phyloP scores from a whole-genome alignment of 2,329 filamentous ascomycete species.

The Drechslerella dactyloides region DNA sequence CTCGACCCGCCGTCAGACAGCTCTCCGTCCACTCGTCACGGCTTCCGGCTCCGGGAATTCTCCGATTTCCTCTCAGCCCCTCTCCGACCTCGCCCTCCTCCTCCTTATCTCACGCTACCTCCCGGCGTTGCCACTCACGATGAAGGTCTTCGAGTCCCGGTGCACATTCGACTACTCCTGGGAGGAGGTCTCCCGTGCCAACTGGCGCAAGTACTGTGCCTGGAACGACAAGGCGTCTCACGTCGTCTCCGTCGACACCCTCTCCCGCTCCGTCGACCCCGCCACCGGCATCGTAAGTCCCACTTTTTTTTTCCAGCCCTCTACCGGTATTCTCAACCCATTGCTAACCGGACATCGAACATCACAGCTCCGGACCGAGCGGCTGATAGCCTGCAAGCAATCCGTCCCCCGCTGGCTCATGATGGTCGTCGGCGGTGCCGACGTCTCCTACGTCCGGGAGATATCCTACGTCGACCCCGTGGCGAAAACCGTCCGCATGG shows the following conservation, averaged over 20 bases:
- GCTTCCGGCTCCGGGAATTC: not conserved
- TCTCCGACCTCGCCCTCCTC: slow-evolving; percentile 17
- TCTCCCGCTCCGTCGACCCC: slow-evolving; percentile 73
- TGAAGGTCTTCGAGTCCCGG: slow-evolving; percentile 94
- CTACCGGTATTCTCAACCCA: not conserved
- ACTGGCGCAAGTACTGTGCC: slow-evolving; percentile 98
- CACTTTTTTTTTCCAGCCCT: slow-evolving; percentile 6
- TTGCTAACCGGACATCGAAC: slow-evolving; percentile 28
- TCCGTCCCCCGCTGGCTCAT: slow-evolving; percentile 80
- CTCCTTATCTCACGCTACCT: slow-evolving; percentile 56
- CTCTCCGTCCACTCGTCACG: slow-evolving; percentile 19
- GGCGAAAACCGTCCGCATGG: slow-evolving; percentile 90
- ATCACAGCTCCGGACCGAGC: slow-evolving; percentile 71
- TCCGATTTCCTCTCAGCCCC: not conserved
- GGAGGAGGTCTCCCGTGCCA: slow-evolving; percentile 95
- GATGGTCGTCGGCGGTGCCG: slow-evolving; percentile 76
- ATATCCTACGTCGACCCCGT: slow-evolving; percentile 89
- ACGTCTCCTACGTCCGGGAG: slow-evolving; percentile 90
- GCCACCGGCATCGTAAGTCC: slow-evolving; percentile 70
- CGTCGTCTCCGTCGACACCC: slow-evolving; percentile 91
- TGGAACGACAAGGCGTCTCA: slow-evolving; percentile 99
- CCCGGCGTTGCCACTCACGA: slow-evolving; percentile 60
- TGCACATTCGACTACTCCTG: slow-evolving; percentile 97
- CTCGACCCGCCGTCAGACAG: not conserved
- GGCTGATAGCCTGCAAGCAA: slow-evolving; percentile 69